These are phyloP conservation scores for Metarhizium album DNA, from an alignment of 2,329 filamentous ascomycete genomes.

Conservation along the genomic window DNA sequence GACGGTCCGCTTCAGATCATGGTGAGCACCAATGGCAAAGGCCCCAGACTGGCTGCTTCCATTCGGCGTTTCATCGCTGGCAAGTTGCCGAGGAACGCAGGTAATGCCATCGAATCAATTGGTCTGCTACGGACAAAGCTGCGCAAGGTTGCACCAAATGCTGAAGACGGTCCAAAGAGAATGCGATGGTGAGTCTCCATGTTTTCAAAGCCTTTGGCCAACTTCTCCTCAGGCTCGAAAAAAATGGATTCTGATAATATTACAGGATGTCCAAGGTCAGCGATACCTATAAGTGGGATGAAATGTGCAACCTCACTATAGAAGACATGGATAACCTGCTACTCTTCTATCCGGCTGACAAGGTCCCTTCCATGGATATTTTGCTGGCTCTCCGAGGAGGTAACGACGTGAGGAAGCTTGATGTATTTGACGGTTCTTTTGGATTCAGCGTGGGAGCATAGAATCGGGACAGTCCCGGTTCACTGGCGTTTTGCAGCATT, in stretches of 20 bases:
- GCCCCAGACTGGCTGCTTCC: conserved; percentile 78
- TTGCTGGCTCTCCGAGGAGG: conserved; percentile 43
- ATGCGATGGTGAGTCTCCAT: conserved; percentile 66
- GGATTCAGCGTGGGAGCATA: conserved; percentile 43
- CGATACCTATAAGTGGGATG: conserved; percentile 73
- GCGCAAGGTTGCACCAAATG: conserved; percentile 60
- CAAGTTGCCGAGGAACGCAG: conserved; percentile 65
- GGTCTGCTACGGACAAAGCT: conserved; percentile 71
- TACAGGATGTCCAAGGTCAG: conserved; percentile 83
- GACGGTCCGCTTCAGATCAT: conserved; percentile 95
- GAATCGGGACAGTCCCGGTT: background rate
- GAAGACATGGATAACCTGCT: conserved; percentile 79
- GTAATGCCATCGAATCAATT: conserved; percentile 75
- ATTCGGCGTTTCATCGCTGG: conserved; percentile 74
- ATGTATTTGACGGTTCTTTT: conserved; percentile 49
- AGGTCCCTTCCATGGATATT: conserved; percentile 44
- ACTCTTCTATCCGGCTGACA: conserved; percentile 52
- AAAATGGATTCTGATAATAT: background rate
- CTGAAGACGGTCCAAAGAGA: conserved; percentile 68
- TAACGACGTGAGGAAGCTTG: conserved; percentile 32
- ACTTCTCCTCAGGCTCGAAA: too few species aligned
- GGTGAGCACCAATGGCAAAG: conserved; percentile 97
- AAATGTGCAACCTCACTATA: conserved; percentile 72
- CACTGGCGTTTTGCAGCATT: background rate
- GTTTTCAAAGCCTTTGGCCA: too few species aligned